A percentile compares a stretch with the other conserved stretches of the same genome.
Evolutionary conservation across 441 rosid genomes (phyloP).

Genomic region (Populus trichocarpa): DNA sequence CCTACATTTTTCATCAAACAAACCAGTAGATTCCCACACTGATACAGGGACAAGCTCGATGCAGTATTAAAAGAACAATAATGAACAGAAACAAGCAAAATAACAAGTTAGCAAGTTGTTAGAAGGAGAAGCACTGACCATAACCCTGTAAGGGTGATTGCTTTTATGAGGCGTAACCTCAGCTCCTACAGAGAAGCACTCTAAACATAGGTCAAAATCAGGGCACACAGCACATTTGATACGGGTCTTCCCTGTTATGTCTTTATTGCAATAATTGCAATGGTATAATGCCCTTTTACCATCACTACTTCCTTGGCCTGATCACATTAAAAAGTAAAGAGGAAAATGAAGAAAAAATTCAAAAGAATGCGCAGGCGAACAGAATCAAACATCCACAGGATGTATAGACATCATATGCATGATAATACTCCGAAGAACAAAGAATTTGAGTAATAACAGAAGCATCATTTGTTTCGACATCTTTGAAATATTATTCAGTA

Average conservation of each 20-base stretch:
- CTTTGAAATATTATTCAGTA: background rate
- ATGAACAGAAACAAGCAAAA: background rate
- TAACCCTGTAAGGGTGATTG: conserved; percentile 77
- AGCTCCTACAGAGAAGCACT: conserved; percentile 92
- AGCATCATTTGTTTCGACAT: background rate
- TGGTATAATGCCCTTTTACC: conserved; percentile 80
- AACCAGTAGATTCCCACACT: background rate
- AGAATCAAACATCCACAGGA: background rate
- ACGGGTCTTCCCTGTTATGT: conserved; percentile 77
- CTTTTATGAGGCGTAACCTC: conserved; percentile 86
- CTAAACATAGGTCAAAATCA: conserved; percentile 93
- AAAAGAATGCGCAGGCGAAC: background rate
- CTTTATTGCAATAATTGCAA: conserved; percentile 97
- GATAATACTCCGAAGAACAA: background rate
- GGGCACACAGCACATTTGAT: conserved; percentile 94
- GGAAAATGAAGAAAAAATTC: background rate
- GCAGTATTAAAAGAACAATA: background rate
- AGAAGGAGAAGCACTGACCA: conserved; percentile 49
- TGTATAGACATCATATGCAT: background rate
- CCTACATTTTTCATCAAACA: background rate
- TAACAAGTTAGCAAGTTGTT: background rate
- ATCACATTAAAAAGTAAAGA: background rate
- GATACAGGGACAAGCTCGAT: background rate
- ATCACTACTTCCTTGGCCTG: conserved; percentile 71
- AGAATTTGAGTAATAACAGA: background rate